These are phyloP conservation scores for Mycothermus thermophilus DNA, from an alignment of 495 filamentous ascomycete genomes.

Conservation along the genomic window DNA sequence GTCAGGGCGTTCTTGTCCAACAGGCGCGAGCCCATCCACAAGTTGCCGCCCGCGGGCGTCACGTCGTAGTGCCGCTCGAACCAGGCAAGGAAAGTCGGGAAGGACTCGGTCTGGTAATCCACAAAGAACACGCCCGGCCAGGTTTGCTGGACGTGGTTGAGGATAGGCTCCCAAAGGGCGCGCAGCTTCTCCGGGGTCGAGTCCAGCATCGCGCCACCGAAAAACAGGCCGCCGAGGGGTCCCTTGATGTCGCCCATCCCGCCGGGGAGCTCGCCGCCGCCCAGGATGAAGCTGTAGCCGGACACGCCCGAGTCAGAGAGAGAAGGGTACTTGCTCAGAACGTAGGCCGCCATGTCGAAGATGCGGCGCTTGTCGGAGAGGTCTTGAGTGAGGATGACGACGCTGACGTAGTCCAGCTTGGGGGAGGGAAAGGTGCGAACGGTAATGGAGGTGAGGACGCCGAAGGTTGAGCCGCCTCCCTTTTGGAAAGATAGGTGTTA, in stretches of 20 bases:
- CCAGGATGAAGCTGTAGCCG: conserved; percentile 22
- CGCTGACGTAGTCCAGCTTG: conserved; percentile 8
- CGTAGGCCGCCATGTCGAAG: conserved; percentile 24
- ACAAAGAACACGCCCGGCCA: conserved; percentile 27
- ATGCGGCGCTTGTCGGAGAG: conserved; percentile 5
- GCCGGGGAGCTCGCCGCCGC: conserved; percentile 13
- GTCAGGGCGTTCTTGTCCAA: conserved; percentile 22
- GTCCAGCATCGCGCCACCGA: conserved; percentile 14
- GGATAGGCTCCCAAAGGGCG: conserved; percentile 27
- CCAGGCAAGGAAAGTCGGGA: conserved; percentile 34
- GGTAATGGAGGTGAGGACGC: conserved; percentile 45
- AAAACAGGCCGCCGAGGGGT: conserved; percentile 22
- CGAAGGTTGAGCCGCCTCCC: conserved; percentile 53
- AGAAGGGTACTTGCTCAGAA: conserved; percentile 24
- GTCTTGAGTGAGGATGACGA: conserved; percentile 8
- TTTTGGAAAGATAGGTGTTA: conserved; percentile 3
- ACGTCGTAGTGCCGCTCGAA: conserved; percentile 27
- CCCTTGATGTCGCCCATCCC: conserved; percentile 9
- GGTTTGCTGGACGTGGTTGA: conserved; percentile 28
- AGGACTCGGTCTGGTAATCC: conserved; percentile 25
- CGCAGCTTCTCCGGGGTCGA: conserved; percentile 25
- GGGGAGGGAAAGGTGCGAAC: conserved; percentile 25
- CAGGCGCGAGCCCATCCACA: conserved; percentile 29
- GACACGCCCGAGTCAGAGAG: conserved; percentile 25
- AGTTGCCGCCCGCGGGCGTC: conserved; percentile 22